Conservation (phyloP, 1,284 basidiomycete species). For the Trichosporon asahii region DNA sequence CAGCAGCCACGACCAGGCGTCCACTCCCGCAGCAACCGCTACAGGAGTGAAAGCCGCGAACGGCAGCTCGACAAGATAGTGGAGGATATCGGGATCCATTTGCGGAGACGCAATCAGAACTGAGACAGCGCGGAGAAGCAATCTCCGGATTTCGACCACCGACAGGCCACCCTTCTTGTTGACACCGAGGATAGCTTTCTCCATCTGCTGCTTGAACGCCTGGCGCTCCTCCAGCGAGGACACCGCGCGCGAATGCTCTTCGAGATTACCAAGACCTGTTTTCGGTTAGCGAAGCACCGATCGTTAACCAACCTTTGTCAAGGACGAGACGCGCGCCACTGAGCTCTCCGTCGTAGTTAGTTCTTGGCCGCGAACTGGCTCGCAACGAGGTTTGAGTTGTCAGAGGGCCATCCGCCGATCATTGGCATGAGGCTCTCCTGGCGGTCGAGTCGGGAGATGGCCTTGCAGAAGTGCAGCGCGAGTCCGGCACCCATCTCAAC, state of each 20-base stretch:
- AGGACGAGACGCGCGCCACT: slow-evolving; percentile 70
- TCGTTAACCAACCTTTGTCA: slow-evolving; percentile 33
- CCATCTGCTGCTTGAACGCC: slow-evolving; percentile 68
- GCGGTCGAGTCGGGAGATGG: slow-evolving; percentile 71
- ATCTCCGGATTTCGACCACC: slow-evolving; percentile 73
- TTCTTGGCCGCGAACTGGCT: slow-evolving; percentile 80
- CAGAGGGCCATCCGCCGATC: slow-evolving; percentile 56
- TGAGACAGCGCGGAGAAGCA: slow-evolving; percentile 84
- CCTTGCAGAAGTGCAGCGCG: slow-evolving; percentile 77
- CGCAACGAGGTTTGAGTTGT: slow-evolving; percentile 70
- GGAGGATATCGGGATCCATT: slow-evolving; percentile 82
- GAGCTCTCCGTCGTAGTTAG: slow-evolving; percentile 81
- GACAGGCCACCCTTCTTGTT: slow-evolving; percentile 67
- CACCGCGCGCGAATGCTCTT: background rate
- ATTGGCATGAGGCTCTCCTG: slow-evolving; percentile 59
- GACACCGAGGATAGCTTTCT: slow-evolving; percentile 65
- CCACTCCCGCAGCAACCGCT: slow-evolving; percentile 79
- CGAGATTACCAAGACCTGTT: slow-evolving; percentile 53
- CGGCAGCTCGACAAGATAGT: slow-evolving; percentile 82
- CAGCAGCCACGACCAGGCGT: slow-evolving; percentile 96
- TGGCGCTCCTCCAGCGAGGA: slow-evolving; percentile 55
- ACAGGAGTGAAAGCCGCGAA: slow-evolving; percentile 85
- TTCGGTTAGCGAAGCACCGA: background rate
- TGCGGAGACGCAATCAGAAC: slow-evolving; percentile 67
- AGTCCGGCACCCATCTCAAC: slow-evolving; percentile 86